These are phyloP conservation scores for Mycena maculata DNA, from an alignment of 768 basidiomycete species.

Conservation along the genomic window DNA sequence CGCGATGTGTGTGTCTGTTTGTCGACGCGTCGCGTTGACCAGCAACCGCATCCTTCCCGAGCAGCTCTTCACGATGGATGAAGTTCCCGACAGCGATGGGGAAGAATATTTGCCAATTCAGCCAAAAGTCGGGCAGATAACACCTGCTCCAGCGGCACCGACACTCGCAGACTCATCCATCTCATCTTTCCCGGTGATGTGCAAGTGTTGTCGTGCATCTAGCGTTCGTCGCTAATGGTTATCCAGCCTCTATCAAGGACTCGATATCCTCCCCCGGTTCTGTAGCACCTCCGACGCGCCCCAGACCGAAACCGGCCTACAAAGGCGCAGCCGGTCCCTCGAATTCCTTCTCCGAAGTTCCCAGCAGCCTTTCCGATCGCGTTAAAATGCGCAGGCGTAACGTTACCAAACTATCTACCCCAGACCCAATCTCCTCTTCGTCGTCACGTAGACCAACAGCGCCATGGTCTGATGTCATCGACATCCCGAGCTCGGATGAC, in stretches of 20 bases:
- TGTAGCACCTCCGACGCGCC: constrained; percentile 15
- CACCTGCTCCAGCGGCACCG: constrained; percentile 3
- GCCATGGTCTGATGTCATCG: constrained; percentile 16
- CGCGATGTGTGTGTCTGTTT: neutral
- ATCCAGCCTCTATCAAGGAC: constrained; percentile 24
- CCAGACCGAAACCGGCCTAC: constrained; percentile 23
- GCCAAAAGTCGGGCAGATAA: neutral
- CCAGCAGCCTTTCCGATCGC: constrained; percentile 30
- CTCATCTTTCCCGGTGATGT: constrained; percentile 24
- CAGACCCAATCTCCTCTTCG: neutral
- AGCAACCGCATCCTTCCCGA: neutral
- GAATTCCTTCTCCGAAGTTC: constrained; percentile 17
- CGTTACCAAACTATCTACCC: neutral
- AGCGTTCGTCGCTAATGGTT: neutral
- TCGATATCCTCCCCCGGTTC: constrained; percentile 26
- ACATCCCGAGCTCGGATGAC: constrained; percentile 25
- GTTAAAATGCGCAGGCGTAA: constrained; percentile 24
- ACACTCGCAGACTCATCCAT: constrained; percentile 20
- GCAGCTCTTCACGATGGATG: constrained; percentile 36
- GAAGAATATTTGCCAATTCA: constrained; percentile 17
- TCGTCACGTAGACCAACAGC: neutral
- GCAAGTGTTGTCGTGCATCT: constrained; percentile 4
- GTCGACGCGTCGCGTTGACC: neutral
- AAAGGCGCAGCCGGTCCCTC: constrained; percentile 12
- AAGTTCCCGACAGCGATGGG: constrained; percentile 30